A percentile compares a stretch with the other conserved stretches of the same genome.
Conservation (phyloP, 768 basidiomycete genomes). For the Pluteus cervinus region DNA sequence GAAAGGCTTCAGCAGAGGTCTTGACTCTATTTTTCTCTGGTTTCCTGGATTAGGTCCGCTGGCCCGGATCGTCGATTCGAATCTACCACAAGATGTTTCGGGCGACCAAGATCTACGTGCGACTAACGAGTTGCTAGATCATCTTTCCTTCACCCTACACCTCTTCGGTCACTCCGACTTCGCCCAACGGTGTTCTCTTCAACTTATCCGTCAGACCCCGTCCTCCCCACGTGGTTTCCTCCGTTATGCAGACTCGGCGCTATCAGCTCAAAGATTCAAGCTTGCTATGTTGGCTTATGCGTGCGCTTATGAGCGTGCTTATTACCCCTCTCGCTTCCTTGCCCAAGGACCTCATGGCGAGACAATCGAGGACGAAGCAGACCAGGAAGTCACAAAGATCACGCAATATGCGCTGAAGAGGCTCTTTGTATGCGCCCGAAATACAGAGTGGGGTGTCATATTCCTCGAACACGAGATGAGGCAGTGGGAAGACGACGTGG, state of each 20-base stretch:
- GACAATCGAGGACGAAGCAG: no score
- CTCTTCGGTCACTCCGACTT: conserved; percentile 25
- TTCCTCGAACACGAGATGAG: conserved; percentile 35
- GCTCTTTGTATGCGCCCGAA: conserved; percentile 34
- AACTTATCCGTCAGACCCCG: conserved; percentile 24
- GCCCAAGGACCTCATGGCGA: no score
- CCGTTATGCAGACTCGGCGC: conserved; percentile 41
- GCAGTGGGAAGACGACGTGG: conserved; percentile 30
- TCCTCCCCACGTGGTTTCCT: conserved; percentile 41
- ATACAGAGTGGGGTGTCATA: conserved; percentile 48
- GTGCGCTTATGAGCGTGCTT: conserved; percentile 34
- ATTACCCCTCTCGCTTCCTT: no score
- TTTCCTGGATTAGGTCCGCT: conserved; percentile 9
- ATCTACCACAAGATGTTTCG: conserved; percentile 12
- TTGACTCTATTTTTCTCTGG: conserved; percentile 35
- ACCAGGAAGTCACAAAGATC: no score
- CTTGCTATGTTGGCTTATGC: conserved; percentile 52
- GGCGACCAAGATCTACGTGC: no score
- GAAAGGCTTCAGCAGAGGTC: conserved; percentile 42
- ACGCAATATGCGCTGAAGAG: conserved; percentile 39
- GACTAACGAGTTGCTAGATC: conserved; percentile 33
- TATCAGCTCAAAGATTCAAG: conserved; percentile 29
- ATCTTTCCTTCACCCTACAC: conserved; percentile 40
- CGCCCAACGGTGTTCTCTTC: conserved; percentile 26
- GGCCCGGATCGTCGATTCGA: conserved; percentile 7